These are phyloP conservation scores for Lactarius quietus DNA, from an alignment of 768 basidiomycete species.

Conservation along the genomic window DNA sequence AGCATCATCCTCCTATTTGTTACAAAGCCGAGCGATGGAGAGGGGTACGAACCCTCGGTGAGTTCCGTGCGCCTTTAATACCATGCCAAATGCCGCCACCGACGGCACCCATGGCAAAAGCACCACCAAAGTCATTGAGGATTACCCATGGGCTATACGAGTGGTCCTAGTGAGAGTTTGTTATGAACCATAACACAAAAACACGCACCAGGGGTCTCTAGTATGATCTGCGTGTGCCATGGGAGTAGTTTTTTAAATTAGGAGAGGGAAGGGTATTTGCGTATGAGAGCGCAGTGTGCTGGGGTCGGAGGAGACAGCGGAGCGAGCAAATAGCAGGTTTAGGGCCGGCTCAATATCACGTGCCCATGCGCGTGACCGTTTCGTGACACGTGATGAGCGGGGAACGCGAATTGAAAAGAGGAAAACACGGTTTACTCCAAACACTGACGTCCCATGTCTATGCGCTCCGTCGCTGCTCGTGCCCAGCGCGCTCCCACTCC, in stretches of 20 bases:
- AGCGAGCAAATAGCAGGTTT: slow-evolving; percentile 5
- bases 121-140: slow-evolving; percentile 96
- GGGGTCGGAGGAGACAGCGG: slow-evolving; percentile 14
- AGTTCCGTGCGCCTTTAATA: slow-evolving; percentile 96
- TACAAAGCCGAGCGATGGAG: not conserved
- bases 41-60: slow-evolving; percentile 67
- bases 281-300: slow-evolving; percentile 9
- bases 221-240: slow-evolving; percentile 94
- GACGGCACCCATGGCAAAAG: slow-evolving; percentile 96
- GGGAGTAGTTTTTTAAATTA: slow-evolving; percentile 22
- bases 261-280: slow-evolving; percentile 16
- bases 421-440: slow-evolving; percentile 9
- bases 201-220: slow-evolving; percentile 80
- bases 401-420: slow-evolving; percentile 15
- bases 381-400: not conserved
- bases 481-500: slow-evolving; percentile 24
- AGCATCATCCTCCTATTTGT: not conserved
- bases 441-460: slow-evolving; percentile 18
- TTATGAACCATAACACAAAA: not conserved
- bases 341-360: slow-evolving; percentile 18
- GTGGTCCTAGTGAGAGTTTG: slow-evolving; percentile 13
- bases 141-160: slow-evolving; percentile 89
- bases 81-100: slow-evolving; percentile 99
- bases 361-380: slow-evolving; percentile 3
- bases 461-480: slow-evolving; percentile 4